Base-by-base conservation (phyloP, 1,284 basidiomycete species). In the Moniliella sp. region DNA sequence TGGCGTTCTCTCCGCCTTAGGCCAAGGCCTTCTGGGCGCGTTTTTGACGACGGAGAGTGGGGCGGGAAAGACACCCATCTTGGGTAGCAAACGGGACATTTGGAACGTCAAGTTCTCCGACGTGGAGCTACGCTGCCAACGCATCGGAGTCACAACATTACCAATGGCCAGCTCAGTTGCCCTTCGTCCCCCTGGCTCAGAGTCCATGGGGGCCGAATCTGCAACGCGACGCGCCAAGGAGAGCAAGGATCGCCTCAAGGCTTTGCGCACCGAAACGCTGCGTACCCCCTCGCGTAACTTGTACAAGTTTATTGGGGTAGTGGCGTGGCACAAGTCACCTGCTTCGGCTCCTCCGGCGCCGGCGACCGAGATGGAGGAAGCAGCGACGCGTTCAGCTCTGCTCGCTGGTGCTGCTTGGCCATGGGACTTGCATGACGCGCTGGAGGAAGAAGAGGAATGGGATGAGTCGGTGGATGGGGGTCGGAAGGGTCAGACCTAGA, bases 91-190 rank as follows among this genome's bases (percentile, higher is more conserved):
- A 65, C 76, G 76, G 52, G 86, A 94, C 48, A 56, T 84, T 31
- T 97, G 88, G 88, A 67, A 88, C 33, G 78, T 97, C 0, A 71
- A 75, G 9, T 94, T 97, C 65, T 84, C 84, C 34, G 88, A 97
- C 57, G 86, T 97, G 28, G 76, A 84, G 8, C 65, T 97, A 27
- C 70, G 82, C 31, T 94, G 86, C 60, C 81, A 86, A 53, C 69
- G 80, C 32, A 77, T 74, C 1, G 88, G 88, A 7, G 77, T 76
- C 5, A 97, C 88, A 0, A 76, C 75, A 3, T 59, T 93, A 30
- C 83, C 84, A 0, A 63, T 91, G 37, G 76, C 74, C 5, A 70
- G 78, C 5, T 56, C 42, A 5, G 43, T 47, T 3, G 69, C 71
- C n/a, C 34, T 47, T 0, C 34, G 29, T 5, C 31, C 27, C 5